Evolutionary conservation across 345 rosid species (phyloP).

Genomic region (Angophora floribunda): DNA sequence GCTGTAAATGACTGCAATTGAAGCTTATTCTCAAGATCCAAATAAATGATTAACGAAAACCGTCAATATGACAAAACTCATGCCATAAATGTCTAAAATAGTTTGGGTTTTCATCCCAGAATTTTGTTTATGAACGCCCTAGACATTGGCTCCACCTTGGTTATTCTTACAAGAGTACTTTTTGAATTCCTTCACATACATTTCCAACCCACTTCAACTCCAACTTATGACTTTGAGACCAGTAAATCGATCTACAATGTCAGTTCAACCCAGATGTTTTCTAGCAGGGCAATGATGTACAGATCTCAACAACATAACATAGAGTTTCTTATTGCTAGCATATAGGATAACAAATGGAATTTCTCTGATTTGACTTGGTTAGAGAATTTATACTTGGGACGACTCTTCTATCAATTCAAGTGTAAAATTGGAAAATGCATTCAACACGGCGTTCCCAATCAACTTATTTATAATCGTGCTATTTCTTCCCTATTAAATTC

Average conservation of each 20-base stretch:
- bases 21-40: background rate
- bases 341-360: background rate
- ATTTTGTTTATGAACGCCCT: background rate
- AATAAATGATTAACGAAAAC: too few relatives aligned
- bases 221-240: too few relatives aligned
- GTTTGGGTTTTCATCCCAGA: background rate
- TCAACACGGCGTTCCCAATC: background rate
- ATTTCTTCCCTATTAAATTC: too few relatives aligned
- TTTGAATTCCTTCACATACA: too few relatives aligned
- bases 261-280: too few relatives aligned
- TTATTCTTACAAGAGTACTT: background rate
- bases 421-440: too few relatives aligned
- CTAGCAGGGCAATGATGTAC: background rate
- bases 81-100: too few relatives aligned
- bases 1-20: accelerated
- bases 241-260: too few relatives aligned
- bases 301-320: background rate
- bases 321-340: background rate
- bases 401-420: background rate
- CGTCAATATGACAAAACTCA: background rate
- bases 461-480: too few relatives aligned
- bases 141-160: background rate
- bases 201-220: too few relatives aligned
- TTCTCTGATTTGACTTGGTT: background rate
- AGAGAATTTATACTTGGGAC: too few relatives aligned